Conservation (phyloP, 1,139 yeast species). For the Magnusiomyces magnusii region DNA sequence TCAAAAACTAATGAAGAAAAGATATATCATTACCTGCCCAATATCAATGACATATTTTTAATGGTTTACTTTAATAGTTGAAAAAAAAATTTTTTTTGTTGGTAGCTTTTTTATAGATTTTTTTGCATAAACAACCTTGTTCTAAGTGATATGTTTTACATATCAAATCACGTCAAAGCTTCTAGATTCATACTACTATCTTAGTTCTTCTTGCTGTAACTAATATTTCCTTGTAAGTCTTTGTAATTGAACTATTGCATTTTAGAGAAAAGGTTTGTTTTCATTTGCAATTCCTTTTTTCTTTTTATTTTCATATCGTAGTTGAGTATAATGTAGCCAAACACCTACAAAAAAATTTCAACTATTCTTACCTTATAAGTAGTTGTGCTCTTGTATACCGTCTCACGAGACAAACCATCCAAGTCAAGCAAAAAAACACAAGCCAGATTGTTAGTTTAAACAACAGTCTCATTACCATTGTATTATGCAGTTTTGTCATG, state of each 20-base stretch:
- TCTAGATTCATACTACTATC: constrained; percentile 46
- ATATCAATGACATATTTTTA: too few relatives aligned
- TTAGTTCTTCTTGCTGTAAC: constrained; percentile 16
- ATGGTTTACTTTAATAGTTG: too few relatives aligned
- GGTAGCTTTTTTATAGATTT: constrained; percentile 83
- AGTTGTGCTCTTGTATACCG: too few relatives aligned
- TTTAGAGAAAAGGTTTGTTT: constrained; percentile 53
- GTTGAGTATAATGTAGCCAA: constrained; percentile 70
- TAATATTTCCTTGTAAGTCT: constrained; percentile 12
- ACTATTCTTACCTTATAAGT: too few relatives aligned
- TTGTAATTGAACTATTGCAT: constrained; percentile 11
- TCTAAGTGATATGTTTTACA: constrained; percentile 70
- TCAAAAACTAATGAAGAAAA: too few relatives aligned
- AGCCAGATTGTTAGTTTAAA: constrained; percentile 72
- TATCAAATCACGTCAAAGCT: constrained; percentile 89
- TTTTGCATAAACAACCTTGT: constrained; percentile 79
- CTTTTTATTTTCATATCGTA: constrained; percentile 76
- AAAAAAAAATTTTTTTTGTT: too few relatives aligned
- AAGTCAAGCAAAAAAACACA: constrained; percentile 98
- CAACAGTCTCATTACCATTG: constrained; percentile 82
- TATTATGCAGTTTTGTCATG: constrained; percentile 86
- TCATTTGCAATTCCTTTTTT: constrained; percentile 84
- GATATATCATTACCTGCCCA: too few relatives aligned
- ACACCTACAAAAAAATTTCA: constrained; percentile 80
- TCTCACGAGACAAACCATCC: constrained; percentile 57